Evolutionary conservation across 345 rosid species (phyloP), one percentile per base, ranked within the genome.

Genomic region (Stellera chamaejasme): DNA sequence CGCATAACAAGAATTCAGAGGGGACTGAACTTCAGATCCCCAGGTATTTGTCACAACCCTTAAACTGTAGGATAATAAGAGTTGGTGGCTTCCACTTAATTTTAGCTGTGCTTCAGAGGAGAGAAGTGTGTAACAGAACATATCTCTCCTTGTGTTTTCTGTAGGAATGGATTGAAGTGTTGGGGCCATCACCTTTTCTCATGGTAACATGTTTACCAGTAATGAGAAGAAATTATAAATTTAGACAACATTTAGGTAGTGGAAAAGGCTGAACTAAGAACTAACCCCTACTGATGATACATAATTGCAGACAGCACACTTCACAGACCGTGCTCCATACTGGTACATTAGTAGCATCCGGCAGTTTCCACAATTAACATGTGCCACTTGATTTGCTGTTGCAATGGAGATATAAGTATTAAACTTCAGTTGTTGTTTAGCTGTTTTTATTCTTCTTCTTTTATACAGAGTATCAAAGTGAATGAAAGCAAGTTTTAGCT

Each of bases 381-480:
- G 95, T 2, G 98, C 98, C 63, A 92, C 93, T 48, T 92, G 98
- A 68, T 92, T 92, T 54, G 90, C 98, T 88, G 91, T 66, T 59
- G 56, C 39, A 32, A 32, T 32, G 9, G 39, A 5, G 9, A 32
- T 32, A 32, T 32, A 8, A 3, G 5, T 32, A 32, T 32, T 8
- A 32, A 46, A 43, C 48, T 58, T 62, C 65, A 47, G 9, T 47
- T 41, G 9, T 47, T 41, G 23, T 19, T 19, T 19, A 19, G 23
- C 1, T 19, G 23, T 19, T 19, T 19, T 19, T n/a, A n/a, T n/a
- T 19, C 23, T 19, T 19, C 23, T 19, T 19, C 23, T 5, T 32
- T 5, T 32, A 32, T 32, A 32, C 39, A 32, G 11, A 45, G 46
- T 36, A 7, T 56, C 26, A 47, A 59, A 28, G 7, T 3, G 19